A percentile compares a stretch with the other conserved stretches of the same genome.
These are phyloP conservation scores for Sphenostylis stenocarpa DNA, from an alignment of 306 rosid genomes.

Conservation along the genomic window DNA sequence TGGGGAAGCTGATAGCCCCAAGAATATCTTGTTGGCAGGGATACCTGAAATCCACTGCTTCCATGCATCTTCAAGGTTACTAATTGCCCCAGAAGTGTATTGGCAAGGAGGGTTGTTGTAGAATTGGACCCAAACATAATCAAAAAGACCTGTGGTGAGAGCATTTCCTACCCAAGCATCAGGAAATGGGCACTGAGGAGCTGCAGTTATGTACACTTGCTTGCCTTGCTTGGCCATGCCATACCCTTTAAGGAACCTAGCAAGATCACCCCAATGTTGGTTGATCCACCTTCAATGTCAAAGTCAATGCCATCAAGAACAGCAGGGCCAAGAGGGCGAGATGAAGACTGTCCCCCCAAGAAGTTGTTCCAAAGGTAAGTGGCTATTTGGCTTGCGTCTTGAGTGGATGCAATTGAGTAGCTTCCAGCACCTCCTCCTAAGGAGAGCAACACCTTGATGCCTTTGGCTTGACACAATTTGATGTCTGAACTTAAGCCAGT, in stretches of 20 bases:
- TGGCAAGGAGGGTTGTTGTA: conserved; percentile 38
- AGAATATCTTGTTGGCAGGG: conserved; percentile 41
- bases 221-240: not conserved
- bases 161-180: conserved; percentile 44
- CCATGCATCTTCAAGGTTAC: conserved; percentile 38
- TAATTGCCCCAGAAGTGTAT: conserved; percentile 25
- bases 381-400: conserved; percentile 39
- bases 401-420: conserved; percentile 19
- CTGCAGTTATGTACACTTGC: conserved; percentile 36
- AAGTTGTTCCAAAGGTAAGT: conserved; percentile 50
- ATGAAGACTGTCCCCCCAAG: conserved; percentile 42
- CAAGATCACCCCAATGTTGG: conserved; percentile 32
- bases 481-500: not conserved
- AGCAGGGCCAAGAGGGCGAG: conserved; percentile 49
- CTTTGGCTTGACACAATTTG: not conserved
- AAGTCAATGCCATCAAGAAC: conserved; percentile 42
- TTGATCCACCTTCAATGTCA: conserved; percentile 36
- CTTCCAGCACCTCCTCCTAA: conserved; percentile 14
- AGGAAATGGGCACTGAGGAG: conserved; percentile 51
- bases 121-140: conserved; percentile 43
- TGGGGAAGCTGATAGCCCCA: conserved; percentile 45
- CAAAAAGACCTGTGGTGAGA: conserved; percentile 29
- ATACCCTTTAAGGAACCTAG: conserved; percentile 26
- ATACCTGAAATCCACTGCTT: conserved; percentile 18
- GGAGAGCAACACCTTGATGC: not conserved